Conservation (phyloP, 1,284 basidiomycete genomes). For the Fomitiporia mediterranea region DNA sequence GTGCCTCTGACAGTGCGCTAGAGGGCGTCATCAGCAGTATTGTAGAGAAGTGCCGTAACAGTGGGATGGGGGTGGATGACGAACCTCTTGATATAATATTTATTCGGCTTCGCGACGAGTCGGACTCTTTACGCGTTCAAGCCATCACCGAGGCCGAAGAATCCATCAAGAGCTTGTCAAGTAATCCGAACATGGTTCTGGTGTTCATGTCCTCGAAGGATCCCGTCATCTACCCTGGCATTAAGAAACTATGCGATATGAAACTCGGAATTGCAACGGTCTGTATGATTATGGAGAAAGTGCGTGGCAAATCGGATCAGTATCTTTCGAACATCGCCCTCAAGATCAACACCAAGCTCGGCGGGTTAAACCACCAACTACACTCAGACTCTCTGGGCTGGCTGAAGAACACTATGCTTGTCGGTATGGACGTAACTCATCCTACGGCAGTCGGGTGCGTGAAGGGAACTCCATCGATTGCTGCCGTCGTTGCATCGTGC, state of each 20-base stretch:
- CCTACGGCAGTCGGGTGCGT: not conserved
- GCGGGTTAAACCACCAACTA: conserved; percentile 69
- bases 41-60: not conserved
- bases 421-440: conserved; percentile 10
- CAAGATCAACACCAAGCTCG: conserved; percentile 70
- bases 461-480: conserved; percentile 8
- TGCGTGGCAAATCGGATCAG: conserved; percentile 51
- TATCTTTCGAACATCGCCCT: conserved; percentile 71
- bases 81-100: not conserved
- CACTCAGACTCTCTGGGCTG: conserved; percentile 52
- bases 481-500: conserved; percentile 5
- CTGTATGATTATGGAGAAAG: not conserved
- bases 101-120: not conserved
- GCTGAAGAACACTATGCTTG: conserved; percentile 72
- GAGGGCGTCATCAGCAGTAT: not conserved
- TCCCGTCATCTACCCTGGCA: conserved; percentile 22
- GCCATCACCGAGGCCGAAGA: conserved; percentile 29
- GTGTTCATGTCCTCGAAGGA: conserved; percentile 4
- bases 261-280: conserved; percentile 32
- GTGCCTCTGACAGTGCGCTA: conserved; percentile 37
- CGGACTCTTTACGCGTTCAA: not conserved
- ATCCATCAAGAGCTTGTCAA: conserved; percentile 36
- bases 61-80: not conserved
- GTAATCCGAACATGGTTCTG: conserved; percentile 25
- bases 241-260: conserved; percentile 41